Percentiles rank a stretch among this genome's conserved stretches.
These are phyloP conservation scores for Lichtheimia hyalospora DNA, from an alignment of 371 early-diverging fungal genomes.

Conservation along the genomic window DNA sequence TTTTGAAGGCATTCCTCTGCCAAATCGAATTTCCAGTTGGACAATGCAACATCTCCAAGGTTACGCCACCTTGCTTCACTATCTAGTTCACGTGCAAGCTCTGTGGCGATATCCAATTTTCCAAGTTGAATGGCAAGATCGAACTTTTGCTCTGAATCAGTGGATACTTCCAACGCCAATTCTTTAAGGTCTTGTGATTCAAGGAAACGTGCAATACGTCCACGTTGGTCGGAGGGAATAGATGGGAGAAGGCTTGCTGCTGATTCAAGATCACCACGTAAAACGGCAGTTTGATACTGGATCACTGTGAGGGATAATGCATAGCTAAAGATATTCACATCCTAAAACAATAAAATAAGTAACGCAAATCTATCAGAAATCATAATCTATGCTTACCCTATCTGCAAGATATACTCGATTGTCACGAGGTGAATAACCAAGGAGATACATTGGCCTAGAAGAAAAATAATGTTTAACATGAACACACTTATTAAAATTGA, in stretches of 20 bases:
- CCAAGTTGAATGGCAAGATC: conserved; percentile 90
- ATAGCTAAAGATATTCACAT: conserved; percentile 87
- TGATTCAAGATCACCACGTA: conserved; percentile 86
- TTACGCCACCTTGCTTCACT: conserved; percentile 89
- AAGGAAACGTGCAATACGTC: conserved; percentile 92
- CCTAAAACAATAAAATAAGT: conserved; percentile 39
- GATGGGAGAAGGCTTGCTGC: conserved; percentile 80
- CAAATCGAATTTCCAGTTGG: conserved; percentile 83
- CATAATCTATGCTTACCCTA: conserved; percentile 47
- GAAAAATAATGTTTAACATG: neutral
- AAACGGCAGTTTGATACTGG: conserved; percentile 94
- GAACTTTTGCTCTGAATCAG: conserved; percentile 93
- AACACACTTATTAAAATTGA: neutral
- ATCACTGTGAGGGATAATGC: conserved; percentile 89
- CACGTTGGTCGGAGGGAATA: conserved; percentile 85
- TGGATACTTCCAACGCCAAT: conserved; percentile 89
- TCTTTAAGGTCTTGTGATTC: conserved; percentile 91
- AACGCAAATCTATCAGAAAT: neutral
- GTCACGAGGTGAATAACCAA: conserved; percentile 93
- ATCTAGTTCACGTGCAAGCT: conserved; percentile 82
- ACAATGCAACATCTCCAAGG: conserved; percentile 89
- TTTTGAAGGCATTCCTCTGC: conserved; percentile 89
- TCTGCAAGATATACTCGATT: conserved; percentile 93
- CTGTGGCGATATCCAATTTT: conserved; percentile 80
- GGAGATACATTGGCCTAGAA: conserved; percentile 76